These are phyloP conservation scores for Fusarium udum DNA, from an alignment of 2,329 filamentous ascomycete species.

Conservation along the genomic window DNA sequence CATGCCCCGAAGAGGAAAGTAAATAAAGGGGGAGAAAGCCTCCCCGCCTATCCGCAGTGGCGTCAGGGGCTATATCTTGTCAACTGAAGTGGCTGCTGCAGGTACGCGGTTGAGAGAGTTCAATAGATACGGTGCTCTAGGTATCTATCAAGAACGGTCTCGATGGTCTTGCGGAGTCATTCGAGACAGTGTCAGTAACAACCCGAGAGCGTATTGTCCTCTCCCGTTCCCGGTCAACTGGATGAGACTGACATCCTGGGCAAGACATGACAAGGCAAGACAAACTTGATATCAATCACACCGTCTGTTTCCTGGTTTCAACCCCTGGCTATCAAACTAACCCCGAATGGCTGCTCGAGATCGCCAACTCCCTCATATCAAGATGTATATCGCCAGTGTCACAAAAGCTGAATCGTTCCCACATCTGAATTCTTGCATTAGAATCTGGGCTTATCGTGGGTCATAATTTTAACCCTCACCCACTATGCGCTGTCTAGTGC, in stretches of 20 bases:
- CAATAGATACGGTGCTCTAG: neutral
- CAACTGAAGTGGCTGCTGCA: slow-evolving; percentile 35
- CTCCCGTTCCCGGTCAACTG: neutral
- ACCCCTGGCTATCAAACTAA: slow-evolving; percentile 11
- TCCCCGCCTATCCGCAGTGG: slow-evolving; percentile 33
- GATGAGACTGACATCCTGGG: neutral
- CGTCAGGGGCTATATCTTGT: slow-evolving; percentile 27
- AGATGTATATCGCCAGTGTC: slow-evolving; percentile 19
- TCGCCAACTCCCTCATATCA: slow-evolving; percentile 34
- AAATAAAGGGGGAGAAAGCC: slow-evolving; percentile 33
- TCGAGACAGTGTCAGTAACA: slow-evolving; percentile 17
- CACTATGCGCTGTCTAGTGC: slow-evolving; percentile 17
- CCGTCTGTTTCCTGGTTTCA: slow-evolving; percentile 20
- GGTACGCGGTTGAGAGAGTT: slow-evolving; percentile 27
- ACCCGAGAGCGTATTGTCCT: slow-evolving; percentile 13
- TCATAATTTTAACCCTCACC: slow-evolving; percentile 19
- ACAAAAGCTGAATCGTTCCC: slow-evolving; percentile 17
- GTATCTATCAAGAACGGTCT: neutral
- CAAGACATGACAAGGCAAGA: neutral
- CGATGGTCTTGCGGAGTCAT: neutral
- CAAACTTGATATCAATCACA: slow-evolving; percentile 14
- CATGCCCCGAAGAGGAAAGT: slow-evolving; percentile 31
- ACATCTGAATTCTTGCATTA: slow-evolving; percentile 19
- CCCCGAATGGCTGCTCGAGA: slow-evolving; percentile 22
- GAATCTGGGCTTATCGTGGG: slow-evolving; percentile 17